Conservation (phyloP, 805 yeast genomes). For the Lipomyces starkeyi region DNA sequence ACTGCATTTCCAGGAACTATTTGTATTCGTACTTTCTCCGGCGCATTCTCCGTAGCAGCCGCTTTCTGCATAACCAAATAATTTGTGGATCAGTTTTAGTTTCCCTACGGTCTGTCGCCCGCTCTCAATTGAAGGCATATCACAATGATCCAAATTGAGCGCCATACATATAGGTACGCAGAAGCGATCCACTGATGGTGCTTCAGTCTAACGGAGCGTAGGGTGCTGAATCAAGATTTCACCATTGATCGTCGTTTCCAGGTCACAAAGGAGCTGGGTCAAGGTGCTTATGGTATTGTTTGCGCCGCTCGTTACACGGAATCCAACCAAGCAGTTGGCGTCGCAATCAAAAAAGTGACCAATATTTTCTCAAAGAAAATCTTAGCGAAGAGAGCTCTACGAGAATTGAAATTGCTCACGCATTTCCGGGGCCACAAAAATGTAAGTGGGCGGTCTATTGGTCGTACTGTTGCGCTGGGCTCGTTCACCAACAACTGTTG, state of each 20-base stretch:
- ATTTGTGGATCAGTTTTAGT: neutral
- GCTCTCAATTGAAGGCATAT: neutral
- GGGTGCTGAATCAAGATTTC: constrained; percentile 88
- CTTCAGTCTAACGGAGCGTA: constrained; percentile 39
- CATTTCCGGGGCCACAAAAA: constrained; percentile 94
- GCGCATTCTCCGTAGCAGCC: neutral
- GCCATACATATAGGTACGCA: constrained; percentile 35
- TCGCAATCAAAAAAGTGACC: constrained; percentile 95
- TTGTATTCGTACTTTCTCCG: neutral
- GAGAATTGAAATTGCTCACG: constrained; percentile 87
- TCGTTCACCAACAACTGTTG: neutral
- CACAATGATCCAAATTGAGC: constrained; percentile 33
- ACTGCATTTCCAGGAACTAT: neutral
- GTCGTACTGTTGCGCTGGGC: neutral
- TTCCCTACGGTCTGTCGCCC: neutral
- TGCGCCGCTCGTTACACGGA: constrained; percentile 81
- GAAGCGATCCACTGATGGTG: neutral
- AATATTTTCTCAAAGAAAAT: constrained; percentile 91
- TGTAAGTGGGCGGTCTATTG: constrained; percentile 28
- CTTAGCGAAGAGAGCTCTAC: constrained; percentile 85
- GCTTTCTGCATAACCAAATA: neutral
- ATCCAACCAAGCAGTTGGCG: constrained; percentile 50
- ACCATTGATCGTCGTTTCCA: constrained; percentile 88
- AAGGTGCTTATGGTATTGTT: constrained; percentile 97
- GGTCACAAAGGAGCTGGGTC: constrained; percentile 91